phyloP scores from a whole-genome alignment of 2,329 filamentous ascomycete genomes.

The Venturia nashicola region DNA sequence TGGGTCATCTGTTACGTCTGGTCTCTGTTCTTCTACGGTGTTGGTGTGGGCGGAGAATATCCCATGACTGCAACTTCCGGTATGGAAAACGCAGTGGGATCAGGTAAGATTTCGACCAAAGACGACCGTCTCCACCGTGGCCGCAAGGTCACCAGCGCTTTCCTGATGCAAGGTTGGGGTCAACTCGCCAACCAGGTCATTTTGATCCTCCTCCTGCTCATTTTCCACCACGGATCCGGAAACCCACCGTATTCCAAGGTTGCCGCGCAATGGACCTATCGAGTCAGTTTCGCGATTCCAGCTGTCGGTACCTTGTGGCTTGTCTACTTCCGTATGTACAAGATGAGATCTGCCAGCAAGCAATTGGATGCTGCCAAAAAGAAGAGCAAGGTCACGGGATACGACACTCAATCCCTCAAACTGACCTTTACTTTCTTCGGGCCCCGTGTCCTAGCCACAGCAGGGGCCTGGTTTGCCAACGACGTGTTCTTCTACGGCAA shows the following conservation, averaged over 20 bases:
- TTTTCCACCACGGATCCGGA: slow-evolving; percentile 73
- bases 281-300: slow-evolving; percentile 82
- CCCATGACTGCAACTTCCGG: slow-evolving; percentile 93
- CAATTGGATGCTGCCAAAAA: slow-evolving; percentile 74
- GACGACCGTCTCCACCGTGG: slow-evolving; percentile 93
- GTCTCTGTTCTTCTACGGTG: slow-evolving; percentile 84
- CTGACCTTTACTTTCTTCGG: slow-evolving; percentile 75
- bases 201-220: slow-evolving; percentile 72
- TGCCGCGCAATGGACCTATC: slow-evolving; percentile 83
- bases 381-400: slow-evolving; percentile 78
- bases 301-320: slow-evolving; percentile 88
- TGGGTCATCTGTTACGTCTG: slow-evolving; percentile 97
- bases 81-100: slow-evolving; percentile 77
- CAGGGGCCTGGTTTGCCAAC: slow-evolving; percentile 87
- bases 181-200: slow-evolving; percentile 90
- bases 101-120: slow-evolving; percentile 76
- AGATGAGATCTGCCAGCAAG: slow-evolving; percentile 81
- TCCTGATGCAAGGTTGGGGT: slow-evolving; percentile 98
- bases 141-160: slow-evolving; percentile 88
- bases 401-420: slow-evolving; percentile 73
- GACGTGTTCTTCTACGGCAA: slow-evolving; percentile 99
- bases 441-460: slow-evolving; percentile 72
- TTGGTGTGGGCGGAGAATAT: slow-evolving; percentile 71
- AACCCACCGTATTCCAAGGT: slow-evolving; percentile 64
- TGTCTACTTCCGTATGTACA: slow-evolving; percentile 89